Conservation (phyloP, 768 basidiomycete genomes). For the Boletus vinaceobasis region DNA sequence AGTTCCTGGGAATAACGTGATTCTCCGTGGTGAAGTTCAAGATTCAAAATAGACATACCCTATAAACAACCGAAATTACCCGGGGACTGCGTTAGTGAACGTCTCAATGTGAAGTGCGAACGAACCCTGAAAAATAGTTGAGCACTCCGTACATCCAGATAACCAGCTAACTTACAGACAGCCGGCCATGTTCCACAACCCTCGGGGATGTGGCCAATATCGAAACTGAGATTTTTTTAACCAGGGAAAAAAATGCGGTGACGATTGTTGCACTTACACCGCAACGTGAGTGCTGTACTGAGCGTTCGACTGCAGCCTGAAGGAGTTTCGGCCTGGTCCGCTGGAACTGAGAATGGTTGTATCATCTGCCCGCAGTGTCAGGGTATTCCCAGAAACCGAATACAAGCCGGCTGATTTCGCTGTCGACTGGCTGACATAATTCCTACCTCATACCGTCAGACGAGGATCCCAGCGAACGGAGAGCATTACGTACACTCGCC, state of each 20-base stretch:
- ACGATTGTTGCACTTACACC: constrained; percentile 17
- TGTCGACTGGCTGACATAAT: constrained; percentile 45
- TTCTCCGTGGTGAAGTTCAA: background rate
- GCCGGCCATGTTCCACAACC: constrained; percentile 41
- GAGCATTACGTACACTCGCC: constrained; percentile 26
- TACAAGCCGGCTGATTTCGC: constrained; percentile 56
- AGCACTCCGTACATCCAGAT: background rate
- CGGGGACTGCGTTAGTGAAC: background rate
- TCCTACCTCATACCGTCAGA: constrained; percentile 22
- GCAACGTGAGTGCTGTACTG: constrained; percentile 34
- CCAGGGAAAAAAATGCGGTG: background rate
- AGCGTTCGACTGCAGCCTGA: constrained; percentile 32
- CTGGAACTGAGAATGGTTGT: constrained; percentile 28
- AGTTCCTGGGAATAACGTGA: constrained; percentile 22
- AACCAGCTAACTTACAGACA: constrained; percentile 26
- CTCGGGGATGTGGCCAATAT: constrained; percentile 36
- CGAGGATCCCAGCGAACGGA: background rate
- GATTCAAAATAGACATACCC: constrained; percentile 17
- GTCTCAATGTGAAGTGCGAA: background rate
- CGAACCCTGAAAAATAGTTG: constrained; percentile 23
- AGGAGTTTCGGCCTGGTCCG: constrained; percentile 36
- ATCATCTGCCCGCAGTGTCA: constrained; percentile 33
- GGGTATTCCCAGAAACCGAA: constrained; percentile 43
- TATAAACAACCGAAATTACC: constrained; percentile 1
- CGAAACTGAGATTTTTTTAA: constrained; percentile 23